These are phyloP conservation scores for Lepiota brunneoincarnata DNA, from an alignment of 768 basidiomycete genomes.

Conservation along the genomic window DNA sequence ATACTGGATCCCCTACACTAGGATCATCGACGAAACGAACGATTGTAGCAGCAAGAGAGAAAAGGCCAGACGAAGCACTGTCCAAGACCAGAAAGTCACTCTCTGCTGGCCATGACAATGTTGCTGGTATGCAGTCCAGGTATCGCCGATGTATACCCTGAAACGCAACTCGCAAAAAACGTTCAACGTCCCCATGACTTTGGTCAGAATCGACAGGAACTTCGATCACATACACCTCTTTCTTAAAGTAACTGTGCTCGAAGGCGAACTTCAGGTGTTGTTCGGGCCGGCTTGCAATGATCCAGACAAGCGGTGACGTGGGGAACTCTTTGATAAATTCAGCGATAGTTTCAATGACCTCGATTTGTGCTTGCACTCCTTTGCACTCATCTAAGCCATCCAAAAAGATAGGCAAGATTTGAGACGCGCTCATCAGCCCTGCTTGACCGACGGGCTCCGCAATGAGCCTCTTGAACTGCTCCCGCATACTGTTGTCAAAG, in stretches of 20 bases:
- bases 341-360: slow-evolving; percentile 5
- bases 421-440: no score
- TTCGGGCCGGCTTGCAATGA: slow-evolving; percentile 14
- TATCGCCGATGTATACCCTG: no score
- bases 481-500: not conserved
- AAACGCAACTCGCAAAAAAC: no score
- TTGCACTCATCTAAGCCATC: slow-evolving; percentile 16
- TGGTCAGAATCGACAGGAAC: not conserved
- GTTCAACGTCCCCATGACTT: no score
- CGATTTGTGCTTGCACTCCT: slow-evolving; percentile 6
- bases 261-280: slow-evolving; percentile 1
- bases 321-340: not conserved
- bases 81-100: not conserved
- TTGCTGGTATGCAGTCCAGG: no score
- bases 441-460: not conserved
- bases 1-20: not conserved
- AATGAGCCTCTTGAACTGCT: not conserved
- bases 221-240: not conserved
- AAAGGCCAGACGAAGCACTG: slow-evolving; percentile 8
- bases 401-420: not conserved
- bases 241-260: not conserved
- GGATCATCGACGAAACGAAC: slow-evolving; percentile 14
- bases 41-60: slow-evolving; percentile 11
- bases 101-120: no score
- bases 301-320: slow-evolving; percentile 7